Evolutionary conservation across 345 rosid species (phyloP).

Genomic region (Orychophragmus violaceus): DNA sequence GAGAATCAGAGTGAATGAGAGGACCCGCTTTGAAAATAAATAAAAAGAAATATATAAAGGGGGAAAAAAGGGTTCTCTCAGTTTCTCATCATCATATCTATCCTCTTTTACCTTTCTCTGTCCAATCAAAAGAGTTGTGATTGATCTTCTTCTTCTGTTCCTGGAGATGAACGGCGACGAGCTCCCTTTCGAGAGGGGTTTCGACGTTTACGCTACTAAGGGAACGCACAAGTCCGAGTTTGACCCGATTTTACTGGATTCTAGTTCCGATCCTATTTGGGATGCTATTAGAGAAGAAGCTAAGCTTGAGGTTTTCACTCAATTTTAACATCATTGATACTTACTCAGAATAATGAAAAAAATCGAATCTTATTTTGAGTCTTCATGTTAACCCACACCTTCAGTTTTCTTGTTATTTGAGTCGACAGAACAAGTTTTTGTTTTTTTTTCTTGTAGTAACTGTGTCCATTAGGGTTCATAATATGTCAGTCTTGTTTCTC

Average conservation of each 20-base stretch:
- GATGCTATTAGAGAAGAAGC: conserved; percentile 66
- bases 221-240: conserved; percentile 36
- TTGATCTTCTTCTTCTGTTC: conserved; percentile 23
- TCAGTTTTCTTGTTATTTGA: too few relatives aligned
- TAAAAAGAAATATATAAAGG: background rate
- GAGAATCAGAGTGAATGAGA: conserved; percentile 1
- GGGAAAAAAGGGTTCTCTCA: background rate
- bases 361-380: background rate
- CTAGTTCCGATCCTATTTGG: conserved; percentile 75
- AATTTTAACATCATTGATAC: background rate
- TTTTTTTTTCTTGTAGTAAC: too few relatives aligned
- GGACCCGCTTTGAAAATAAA: background rate
- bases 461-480: too few relatives aligned
- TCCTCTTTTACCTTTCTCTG: background rate
- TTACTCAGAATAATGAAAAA: background rate
- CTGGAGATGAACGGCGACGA: conserved; percentile 11
- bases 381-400: too few relatives aligned
- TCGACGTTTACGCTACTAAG: conserved; percentile 64
- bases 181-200: conserved; percentile 55
- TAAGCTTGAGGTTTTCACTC: conserved; percentile 53
- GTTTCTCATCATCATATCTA: conserved; percentile 4
- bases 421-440: too few relatives aligned
- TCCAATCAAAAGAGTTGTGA: conserved; percentile 21
- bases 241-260: conserved; percentile 24
- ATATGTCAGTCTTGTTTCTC: too few relatives aligned